Base-by-base conservation (phyloP, 1,139 yeast genomes). In the Candida pseudocylindracea region DNA sequence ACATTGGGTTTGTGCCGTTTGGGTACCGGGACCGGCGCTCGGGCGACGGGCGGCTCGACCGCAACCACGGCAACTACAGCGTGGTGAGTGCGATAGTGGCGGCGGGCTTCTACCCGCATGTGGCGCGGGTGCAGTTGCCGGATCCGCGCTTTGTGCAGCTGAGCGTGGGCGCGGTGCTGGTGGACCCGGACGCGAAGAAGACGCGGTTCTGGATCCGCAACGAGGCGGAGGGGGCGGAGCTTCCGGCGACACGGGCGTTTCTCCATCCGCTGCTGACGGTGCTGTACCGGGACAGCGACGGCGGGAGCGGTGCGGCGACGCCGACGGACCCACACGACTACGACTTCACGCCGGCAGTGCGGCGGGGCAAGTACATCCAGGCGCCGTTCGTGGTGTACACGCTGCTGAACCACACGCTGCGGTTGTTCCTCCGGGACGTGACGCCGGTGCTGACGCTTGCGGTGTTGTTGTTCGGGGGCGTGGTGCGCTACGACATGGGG, bases 201-300 rank as follows among this genome's bases (percentile, higher is more conserved):
- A 74, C 78, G 37, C 75, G 72, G 45, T 70, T 71, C 38, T 85
- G 81, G 79, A 60, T 74, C 33, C 54, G 75, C 43, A 72, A 71
- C 43, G 75, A 68, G 35, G 42, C 33, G 26, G 24, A 32, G 9
- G 36, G 36, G 2, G 42, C 39, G 9, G 38, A 38, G 13, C 43
- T 62, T 3, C 80, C 81, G 1, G 68, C 76, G 0, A 56, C 63
- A 0, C 54, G 93, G 33, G 80, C 81, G 0, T 83, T 79, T 40
- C 51, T 80, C 11, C 94, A 83, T 45, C 94, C 95, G 1, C 71
- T 88, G 0, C 80, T 93, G 0, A 60, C 74, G 2, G 43, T 78
- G 31, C 79, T 80, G 45, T 34, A 8, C 35, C 37, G 3, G 42
- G 37, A 6, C 37, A 34, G 2, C 39, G 37, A 10, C 30, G 38